Percentiles rank a stretch among this genome's conserved stretches.
phyloP scores from a whole-genome alignment of 2,329 filamentous ascomycete genomes.

The Westerdykella sp. region DNA sequence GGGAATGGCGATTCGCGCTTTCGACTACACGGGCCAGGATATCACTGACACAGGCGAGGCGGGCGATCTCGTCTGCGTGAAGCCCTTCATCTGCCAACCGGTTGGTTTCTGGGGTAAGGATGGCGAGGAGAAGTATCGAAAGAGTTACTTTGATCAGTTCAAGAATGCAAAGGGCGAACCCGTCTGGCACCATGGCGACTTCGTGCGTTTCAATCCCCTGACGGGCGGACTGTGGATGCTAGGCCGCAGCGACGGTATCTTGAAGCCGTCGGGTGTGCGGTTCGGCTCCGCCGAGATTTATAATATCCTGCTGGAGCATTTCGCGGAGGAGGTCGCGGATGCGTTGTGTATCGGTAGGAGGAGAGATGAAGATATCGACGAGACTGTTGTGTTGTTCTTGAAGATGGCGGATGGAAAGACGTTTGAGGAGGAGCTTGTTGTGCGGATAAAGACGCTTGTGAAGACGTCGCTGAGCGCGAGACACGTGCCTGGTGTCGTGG shows the following conservation, averaged over 20 bases:
- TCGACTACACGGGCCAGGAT: slow-evolving; percentile 50
- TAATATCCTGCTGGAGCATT: slow-evolving; percentile 82
- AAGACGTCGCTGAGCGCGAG: slow-evolving; percentile 75
- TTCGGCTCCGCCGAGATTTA: slow-evolving; percentile 97
- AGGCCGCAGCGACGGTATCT: slow-evolving; percentile 81
- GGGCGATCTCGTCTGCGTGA: slow-evolving; percentile 81
- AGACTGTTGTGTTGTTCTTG: slow-evolving; percentile 83
- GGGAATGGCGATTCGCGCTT: slow-evolving; percentile 47
- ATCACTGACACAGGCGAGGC: slow-evolving; percentile 59
- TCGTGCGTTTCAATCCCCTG: slow-evolving; percentile 63
- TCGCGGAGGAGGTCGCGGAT: slow-evolving; percentile 71
- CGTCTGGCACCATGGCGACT: slow-evolving; percentile 94
- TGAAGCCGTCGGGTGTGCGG: slow-evolving; percentile 86
- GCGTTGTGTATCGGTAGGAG: slow-evolving; percentile 80
- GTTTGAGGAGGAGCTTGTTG: slow-evolving; percentile 56
- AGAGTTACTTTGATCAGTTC: slow-evolving; percentile 86
- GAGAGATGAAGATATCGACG: slow-evolving; percentile 64
- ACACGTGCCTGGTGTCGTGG: slow-evolving; percentile 80
- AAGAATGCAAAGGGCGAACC: slow-evolving; percentile 37
- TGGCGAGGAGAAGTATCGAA: slow-evolving; percentile 69
- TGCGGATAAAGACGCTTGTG: slow-evolving; percentile 61
- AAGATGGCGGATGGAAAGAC: slow-evolving; percentile 58
- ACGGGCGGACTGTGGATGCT: slow-evolving; percentile 85
- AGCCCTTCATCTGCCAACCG: slow-evolving; percentile 85
- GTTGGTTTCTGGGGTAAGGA: slow-evolving; percentile 76